Conservation (phyloP, 2,329 filamentous ascomycete genomes). For the Colletotrichum plurivorum region DNA sequence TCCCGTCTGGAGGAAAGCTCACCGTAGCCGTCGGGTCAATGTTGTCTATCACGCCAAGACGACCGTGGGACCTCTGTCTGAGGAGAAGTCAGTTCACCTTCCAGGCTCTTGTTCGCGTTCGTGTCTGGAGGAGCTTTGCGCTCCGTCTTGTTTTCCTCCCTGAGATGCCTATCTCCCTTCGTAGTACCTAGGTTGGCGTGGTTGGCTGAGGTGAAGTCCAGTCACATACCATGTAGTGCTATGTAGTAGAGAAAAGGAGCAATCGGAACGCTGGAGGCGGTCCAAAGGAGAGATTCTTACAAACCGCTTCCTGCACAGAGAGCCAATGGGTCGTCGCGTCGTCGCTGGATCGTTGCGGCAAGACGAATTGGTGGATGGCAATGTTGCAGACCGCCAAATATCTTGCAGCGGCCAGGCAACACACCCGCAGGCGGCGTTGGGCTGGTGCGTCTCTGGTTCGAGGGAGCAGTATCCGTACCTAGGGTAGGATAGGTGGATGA, state of each 20-base stretch:
- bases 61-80: neutral
- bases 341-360: slow-evolving; percentile 34
- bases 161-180: too few species aligned
- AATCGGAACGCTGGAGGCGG: slow-evolving; percentile 26
- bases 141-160: neutral
- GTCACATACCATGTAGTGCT: neutral
- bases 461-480: neutral
- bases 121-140: neutral
- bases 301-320: slow-evolving; percentile 34
- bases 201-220: slow-evolving; percentile 16
- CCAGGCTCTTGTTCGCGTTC: neutral
- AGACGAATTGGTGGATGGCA: slow-evolving; percentile 27
- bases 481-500: too few species aligned
- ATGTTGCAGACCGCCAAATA: slow-evolving; percentile 40
- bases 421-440: slow-evolving; percentile 6
- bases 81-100: slow-evolving; percentile 17
- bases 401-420: slow-evolving; percentile 31
- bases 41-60: neutral
- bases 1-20: neutral
- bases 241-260: slow-evolving; percentile 7
- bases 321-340: slow-evolving; percentile 31
- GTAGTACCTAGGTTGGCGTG: neutral
- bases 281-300: slow-evolving; percentile 23
- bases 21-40: neutral
- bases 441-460: neutral